Evolutionary conservation across 106 monocot genomes (phyloP).

Genomic region (Dendrobium nobile): DNA sequence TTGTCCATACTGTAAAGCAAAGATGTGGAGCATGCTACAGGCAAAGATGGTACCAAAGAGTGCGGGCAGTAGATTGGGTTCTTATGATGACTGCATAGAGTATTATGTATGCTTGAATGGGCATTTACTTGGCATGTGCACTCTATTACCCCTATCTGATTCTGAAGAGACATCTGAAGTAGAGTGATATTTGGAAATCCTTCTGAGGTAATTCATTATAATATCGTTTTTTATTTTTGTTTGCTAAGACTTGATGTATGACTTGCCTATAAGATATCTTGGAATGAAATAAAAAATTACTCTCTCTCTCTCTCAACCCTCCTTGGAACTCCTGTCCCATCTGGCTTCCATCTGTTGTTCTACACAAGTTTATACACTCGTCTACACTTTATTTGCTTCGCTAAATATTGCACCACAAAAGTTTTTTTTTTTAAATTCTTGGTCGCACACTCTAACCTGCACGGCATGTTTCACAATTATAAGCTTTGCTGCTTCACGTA

Average conservation of each 20-base stretch:
- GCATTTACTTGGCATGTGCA: slow-evolving; percentile 78
- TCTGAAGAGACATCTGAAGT: slow-evolving; percentile 42
- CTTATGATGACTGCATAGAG: slow-evolving; percentile 82
- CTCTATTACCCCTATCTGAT: slow-evolving; percentile 63
- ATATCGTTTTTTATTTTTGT: too few relatives aligned
- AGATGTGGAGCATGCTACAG: slow-evolving; percentile 88
- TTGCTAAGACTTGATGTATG: too few relatives aligned
- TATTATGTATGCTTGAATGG: slow-evolving; percentile 95
- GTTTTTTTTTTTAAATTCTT: too few relatives aligned
- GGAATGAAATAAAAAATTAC: too few relatives aligned
- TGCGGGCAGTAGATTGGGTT: slow-evolving; percentile 56
- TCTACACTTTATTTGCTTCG: too few relatives aligned
- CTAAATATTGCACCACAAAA: too few relatives aligned
- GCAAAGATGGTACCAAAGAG: slow-evolving; percentile 84
- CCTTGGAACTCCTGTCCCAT: not conserved
- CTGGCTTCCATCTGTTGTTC: not conserved
- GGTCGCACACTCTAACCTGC: too few relatives aligned
- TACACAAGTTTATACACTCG: too few relatives aligned
- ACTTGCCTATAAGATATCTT: too few relatives aligned
- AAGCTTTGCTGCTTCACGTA: too few relatives aligned
- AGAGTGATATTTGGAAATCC: slow-evolving; percentile 14
- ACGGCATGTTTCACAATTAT: too few relatives aligned
- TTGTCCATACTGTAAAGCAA: slow-evolving; percentile 95
- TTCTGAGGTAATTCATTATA: not conserved
- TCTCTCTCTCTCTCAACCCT: not conserved